Conservation (phyloP, 805 yeast species). For the Tetrapisispora phaffii region DNA sequence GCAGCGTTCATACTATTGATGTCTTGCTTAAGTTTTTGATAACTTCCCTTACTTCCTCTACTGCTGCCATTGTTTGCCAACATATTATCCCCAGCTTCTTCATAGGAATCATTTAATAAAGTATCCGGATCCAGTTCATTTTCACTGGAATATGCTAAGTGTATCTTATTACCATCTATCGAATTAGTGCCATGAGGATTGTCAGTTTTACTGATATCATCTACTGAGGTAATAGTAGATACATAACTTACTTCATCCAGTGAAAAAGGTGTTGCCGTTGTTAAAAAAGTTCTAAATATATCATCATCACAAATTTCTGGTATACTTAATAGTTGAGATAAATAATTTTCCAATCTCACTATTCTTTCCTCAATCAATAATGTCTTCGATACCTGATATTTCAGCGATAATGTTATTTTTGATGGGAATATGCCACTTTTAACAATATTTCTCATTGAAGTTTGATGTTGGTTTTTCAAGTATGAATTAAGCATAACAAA, state of each 20-base stretch:
- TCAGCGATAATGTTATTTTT: conserved; percentile 56
- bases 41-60: neutral
- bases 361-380: conserved; percentile 57
- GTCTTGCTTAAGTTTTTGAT: neutral
- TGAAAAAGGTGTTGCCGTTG: conserved; percentile 24
- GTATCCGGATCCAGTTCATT: neutral
- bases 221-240: neutral
- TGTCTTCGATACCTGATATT: conserved; percentile 46
- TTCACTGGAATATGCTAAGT: neutral
- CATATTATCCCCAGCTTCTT: neutral
- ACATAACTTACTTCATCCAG: neutral
- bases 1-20: neutral
- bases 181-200: too few relatives aligned
- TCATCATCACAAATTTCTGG: conserved; percentile 67
- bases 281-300: conserved; percentile 65
- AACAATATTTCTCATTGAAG: conserved; percentile 44
- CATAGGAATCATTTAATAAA: neutral
- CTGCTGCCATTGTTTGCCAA: neutral
- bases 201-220: neutral
- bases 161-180: neutral
- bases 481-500: conserved; percentile 64
- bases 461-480: conserved; percentile 40
- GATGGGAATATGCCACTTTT: conserved; percentile 30
- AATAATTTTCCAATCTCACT: conserved; percentile 49
- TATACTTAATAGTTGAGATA: conserved; percentile 45